Base-by-base conservation (phyloP, 139 green algal species). In the Gonium pectorale region DNA sequence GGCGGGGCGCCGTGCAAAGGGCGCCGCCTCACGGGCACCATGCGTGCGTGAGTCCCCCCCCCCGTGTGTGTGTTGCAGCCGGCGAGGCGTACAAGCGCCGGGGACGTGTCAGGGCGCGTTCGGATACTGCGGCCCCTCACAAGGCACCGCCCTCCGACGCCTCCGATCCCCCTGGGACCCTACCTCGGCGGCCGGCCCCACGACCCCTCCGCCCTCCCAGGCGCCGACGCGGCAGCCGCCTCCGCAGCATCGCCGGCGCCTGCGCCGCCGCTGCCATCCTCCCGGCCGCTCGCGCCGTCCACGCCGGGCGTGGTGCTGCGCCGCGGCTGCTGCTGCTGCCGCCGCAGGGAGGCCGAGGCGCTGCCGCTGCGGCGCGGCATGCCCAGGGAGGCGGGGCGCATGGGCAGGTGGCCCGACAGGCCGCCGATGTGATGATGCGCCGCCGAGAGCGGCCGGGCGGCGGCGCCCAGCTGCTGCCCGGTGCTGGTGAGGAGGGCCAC, bases 401-500 rank as follows among this genome's bases (percentile, higher is more conserved):
- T 31, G 37, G 68, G 67, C 41, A 79, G 51, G 35, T 86, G 80
- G 38, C 66, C 52, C 27, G 44, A 56, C 21, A 64, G 35, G n/a
- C 35, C 59, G 13, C 37, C 33, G 29, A 2, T 15, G 37, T 35
- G 31, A 51, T 6, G 31, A 46, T 29, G 44, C 7, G 40, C 69
- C 3, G 40, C 52, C 22, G 68, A 73, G 19, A 41, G 56, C 22
- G 63, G 66, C 15, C 41, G 51, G 21, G 46, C 21, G 40, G 51
- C 68, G 15, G 51, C 19, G 31, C 51, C 33, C 31, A 78, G 54
- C 52, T 86, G 80, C n/a, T 59, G 52, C 17, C 43, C 43, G 19
- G 38, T 44, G 31, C n/a, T 46, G 13, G 43, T 51, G 13, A 79
- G 67, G 7, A 78, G 67, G 29, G 67, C 59, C 5, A 80, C 27